These are phyloP conservation scores for Starmerella potacharoeniae DNA, from an alignment of 805 yeast species.

Conservation along the genomic window DNA sequence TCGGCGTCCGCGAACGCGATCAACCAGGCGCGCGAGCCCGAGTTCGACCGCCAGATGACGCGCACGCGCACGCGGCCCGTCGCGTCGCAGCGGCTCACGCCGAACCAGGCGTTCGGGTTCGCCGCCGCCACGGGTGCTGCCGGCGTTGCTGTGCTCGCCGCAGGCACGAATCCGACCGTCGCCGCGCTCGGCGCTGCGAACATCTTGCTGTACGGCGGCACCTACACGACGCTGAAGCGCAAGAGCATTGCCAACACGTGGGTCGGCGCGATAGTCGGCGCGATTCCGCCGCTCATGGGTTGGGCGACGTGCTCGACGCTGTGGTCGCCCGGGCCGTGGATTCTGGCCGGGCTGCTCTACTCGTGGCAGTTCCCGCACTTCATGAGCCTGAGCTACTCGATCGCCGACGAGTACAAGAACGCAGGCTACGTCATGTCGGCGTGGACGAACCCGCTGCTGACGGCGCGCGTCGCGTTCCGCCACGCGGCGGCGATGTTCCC, in stretches of 20 bases:
- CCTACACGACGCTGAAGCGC: constrained; percentile 83
- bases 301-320: constrained; percentile 77
- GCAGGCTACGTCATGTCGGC: constrained; percentile 99
- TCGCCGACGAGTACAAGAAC: constrained; percentile 72
- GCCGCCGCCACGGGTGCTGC: constrained; percentile 62
- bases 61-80: constrained; percentile 85
- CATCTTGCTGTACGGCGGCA: constrained; percentile 75
- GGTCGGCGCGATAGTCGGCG: constrained; percentile 99
- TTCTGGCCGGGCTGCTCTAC: constrained; percentile 73
- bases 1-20: constrained; percentile 95
- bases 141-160: constrained; percentile 57
- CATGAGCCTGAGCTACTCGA: constrained; percentile 78
- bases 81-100: constrained; percentile 66
- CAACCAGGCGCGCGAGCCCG: constrained; percentile 94
- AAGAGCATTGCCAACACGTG: constrained; percentile 81
- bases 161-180: constrained; percentile 80
- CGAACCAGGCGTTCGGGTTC: constrained; percentile 67
- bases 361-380: constrained; percentile 99
- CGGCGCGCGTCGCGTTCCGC: constrained; percentile 86
- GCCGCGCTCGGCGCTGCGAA: constrained; percentile 70
- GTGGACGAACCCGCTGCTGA: constrained; percentile 77
- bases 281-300: constrained; percentile 97
- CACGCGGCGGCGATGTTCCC: constrained; percentile 93
- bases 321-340: constrained; percentile 87
- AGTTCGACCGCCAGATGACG: constrained; percentile 74